Conservation (phyloP, 371 early-diverging fungal genomes). For the Actinomortierella wolfii region DNA sequence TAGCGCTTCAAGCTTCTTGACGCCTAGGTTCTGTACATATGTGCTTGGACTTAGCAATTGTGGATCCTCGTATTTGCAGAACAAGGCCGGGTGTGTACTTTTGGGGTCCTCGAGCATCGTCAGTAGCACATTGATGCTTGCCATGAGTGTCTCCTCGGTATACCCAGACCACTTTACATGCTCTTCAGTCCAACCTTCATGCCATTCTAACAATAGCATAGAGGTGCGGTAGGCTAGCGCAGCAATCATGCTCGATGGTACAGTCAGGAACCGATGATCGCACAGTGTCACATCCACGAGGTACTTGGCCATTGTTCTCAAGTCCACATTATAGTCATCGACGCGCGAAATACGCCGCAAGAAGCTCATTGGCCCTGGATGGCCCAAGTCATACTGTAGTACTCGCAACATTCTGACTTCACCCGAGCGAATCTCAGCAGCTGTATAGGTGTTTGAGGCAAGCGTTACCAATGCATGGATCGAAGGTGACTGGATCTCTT, state of each 20-base stretch:
- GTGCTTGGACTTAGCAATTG: constrained; percentile 17
- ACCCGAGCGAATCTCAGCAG: constrained; percentile 69
- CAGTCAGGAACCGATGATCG: constrained; percentile 74
- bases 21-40: constrained; percentile 29
- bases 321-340: constrained; percentile 77
- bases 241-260: constrained; percentile 71
- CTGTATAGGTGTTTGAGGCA: constrained; percentile 61
- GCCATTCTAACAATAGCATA: constrained; percentile 59
- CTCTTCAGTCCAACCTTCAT: constrained; percentile 63
- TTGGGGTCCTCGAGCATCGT: constrained; percentile 27
- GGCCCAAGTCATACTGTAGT: constrained; percentile 73
- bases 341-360: constrained; percentile 80
- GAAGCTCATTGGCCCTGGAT: constrained; percentile 78
- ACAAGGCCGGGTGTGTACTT: constrained; percentile 18
- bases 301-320: constrained; percentile 85
- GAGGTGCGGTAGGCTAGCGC: constrained; percentile 77
- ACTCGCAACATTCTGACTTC: constrained; percentile 75
- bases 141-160: constrained; percentile 4
- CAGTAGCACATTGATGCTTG: constrained; percentile 23
- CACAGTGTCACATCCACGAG: constrained; percentile 83
- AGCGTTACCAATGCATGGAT: constrained; percentile 66
- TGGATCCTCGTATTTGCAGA: constrained; percentile 20
- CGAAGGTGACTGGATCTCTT: constrained; percentile 82
- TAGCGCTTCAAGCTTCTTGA: constrained; percentile 8
- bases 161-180: constrained; percentile 25